These are phyloP conservation scores for Aquilaria sinensis DNA, from an alignment of 345 rosid species.

Conservation along the genomic window DNA sequence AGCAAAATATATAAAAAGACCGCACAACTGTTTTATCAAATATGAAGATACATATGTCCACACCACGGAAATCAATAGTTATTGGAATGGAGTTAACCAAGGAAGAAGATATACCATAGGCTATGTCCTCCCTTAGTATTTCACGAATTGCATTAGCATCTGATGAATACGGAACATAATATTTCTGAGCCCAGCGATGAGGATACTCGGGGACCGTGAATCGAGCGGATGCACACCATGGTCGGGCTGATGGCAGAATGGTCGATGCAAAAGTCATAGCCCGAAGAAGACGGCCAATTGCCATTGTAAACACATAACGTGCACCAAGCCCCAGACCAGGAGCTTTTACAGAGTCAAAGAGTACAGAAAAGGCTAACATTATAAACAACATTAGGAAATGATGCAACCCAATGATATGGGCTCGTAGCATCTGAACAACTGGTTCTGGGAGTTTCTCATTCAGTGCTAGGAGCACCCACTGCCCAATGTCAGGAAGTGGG, in stretches of 20 bases:
- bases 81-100: no score
- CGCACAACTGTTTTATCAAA: not conserved
- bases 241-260: slow-evolving; percentile 86
- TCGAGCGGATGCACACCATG: slow-evolving; percentile 86
- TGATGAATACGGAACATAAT: slow-evolving; percentile 76
- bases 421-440: slow-evolving; percentile 69
- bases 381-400: slow-evolving; percentile 86
- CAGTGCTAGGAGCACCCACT: slow-evolving; percentile 80
- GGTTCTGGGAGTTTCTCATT: slow-evolving; percentile 76
- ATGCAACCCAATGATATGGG: slow-evolving; percentile 76
- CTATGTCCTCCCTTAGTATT: slow-evolving; percentile 46
- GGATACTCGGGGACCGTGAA: slow-evolving; percentile 66
- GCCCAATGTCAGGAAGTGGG: slow-evolving; percentile 96
- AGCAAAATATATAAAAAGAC: not conserved
- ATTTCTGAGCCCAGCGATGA: slow-evolving; percentile 89
- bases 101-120: slow-evolving; percentile 44
- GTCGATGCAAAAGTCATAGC: slow-evolving; percentile 83
- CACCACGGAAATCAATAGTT: not conserved
- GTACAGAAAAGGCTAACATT: slow-evolving; percentile 88
- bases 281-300: slow-evolving; percentile 83
- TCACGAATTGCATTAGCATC: slow-evolving; percentile 60
- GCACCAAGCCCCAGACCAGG: slow-evolving; percentile 96
- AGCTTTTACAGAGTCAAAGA: slow-evolving; percentile 67
- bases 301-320: slow-evolving; percentile 90
- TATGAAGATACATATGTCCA: not conserved